Evolutionary conservation across 2,329 filamentous ascomycete species (phyloP), one percentile per base, ranked within the genome.

Genomic region (Aspergillus carbonarius): DNA sequence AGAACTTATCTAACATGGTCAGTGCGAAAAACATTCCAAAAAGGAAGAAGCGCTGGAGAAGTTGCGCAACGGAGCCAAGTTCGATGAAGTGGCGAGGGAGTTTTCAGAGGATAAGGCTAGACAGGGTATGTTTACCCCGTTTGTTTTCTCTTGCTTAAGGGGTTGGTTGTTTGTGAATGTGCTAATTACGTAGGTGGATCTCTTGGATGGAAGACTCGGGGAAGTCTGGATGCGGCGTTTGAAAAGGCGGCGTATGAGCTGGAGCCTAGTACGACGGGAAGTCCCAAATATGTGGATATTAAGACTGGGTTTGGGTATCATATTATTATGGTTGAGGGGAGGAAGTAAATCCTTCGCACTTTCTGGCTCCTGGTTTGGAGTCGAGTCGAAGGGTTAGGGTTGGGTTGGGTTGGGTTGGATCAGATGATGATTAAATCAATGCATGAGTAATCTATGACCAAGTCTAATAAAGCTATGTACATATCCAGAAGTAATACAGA

Each of bases 221-320:
- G 83, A 0, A 80, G 77, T 61, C 72, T 88, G 44, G 73, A 88
- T 66, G 76, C 76, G 0, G 82, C 82, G 7, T 88, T 88, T 67
- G 85, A 86, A 64, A 84, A 85, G 61, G 82, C 82, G 7, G 86
- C 86, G 18, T 88, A 84, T 70, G 84, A 85, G 23, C 73, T 88
- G 23, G 84, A 86, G 68, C 76, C 81, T 0, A 87, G 84, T 66
- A 84, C 83, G 34, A 87, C 83, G 37, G 79, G 68, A n/a, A 86
- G 78, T 64, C 85, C 85, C 1, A 85, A 85, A 69, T 84, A 81
- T 71, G 84, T 72, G 1, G 85, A 88, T 72, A 82, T 82, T 47
- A 88, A 86, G 77, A 87, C 85, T 8, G 78, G 78, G 13, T 83
- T 85, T 73, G 86, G 86, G n/a, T 88, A 88, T 76, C 86, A 88